Conservation (phyloP, 768 basidiomycete genomes). For the Collybia nuda region DNA sequence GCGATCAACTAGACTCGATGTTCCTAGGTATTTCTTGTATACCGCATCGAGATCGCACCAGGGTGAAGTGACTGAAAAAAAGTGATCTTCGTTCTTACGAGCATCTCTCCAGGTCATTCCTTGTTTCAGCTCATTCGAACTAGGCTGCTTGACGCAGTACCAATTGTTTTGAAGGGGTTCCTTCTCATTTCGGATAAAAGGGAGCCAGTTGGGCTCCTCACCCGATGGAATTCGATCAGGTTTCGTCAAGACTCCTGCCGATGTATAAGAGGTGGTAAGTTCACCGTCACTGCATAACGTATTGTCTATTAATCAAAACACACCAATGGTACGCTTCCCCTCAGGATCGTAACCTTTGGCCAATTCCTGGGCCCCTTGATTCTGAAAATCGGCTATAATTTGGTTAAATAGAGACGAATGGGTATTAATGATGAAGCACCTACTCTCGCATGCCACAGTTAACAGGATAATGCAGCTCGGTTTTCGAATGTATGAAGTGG, state of each 20-base stretch:
- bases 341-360: slow-evolving; percentile 59
- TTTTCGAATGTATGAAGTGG: slow-evolving; percentile 56
- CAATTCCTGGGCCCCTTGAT: slow-evolving; percentile 69
- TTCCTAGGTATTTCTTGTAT: slow-evolving; percentile 55
- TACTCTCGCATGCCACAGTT: slow-evolving; percentile 66
- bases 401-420: background rate
- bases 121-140: slow-evolving; percentile 45
- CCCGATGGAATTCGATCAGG: slow-evolving; percentile 64
- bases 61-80: slow-evolving; percentile 49
- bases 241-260: slow-evolving; percentile 69
- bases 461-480: slow-evolving; percentile 64
- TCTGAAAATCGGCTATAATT: slow-evolving; percentile 71
- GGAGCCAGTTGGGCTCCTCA: slow-evolving; percentile 56
- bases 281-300: background rate
- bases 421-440: slow-evolving; percentile 13
- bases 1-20: slow-evolving; percentile 52
- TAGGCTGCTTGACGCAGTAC: slow-evolving; percentile 59
- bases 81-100: slow-evolving; percentile 52
- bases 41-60: slow-evolving; percentile 55
- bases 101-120: slow-evolving; percentile 64
- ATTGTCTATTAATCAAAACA: slow-evolving; percentile 3
- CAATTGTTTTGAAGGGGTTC: slow-evolving; percentile 56
- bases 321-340: slow-evolving; percentile 72
- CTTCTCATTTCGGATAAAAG: slow-evolving; percentile 53
- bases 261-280: background rate